Evolutionary conservation across 495 filamentous ascomycete species (phyloP).

Genomic region (Penicillium cosmopolitanum): DNA sequence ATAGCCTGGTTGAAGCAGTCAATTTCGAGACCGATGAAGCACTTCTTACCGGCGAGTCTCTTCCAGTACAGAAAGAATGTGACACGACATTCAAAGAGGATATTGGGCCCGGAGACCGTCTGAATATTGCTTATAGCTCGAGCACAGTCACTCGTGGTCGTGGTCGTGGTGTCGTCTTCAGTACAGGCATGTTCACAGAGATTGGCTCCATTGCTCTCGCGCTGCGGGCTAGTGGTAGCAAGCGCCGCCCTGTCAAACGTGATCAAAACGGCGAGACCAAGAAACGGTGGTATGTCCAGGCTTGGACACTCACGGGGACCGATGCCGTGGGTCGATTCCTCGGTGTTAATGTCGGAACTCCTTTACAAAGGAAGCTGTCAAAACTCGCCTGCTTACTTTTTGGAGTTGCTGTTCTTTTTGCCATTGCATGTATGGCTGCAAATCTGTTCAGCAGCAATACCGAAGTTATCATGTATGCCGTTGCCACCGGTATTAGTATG

Average conservation of each 20-base stretch:
- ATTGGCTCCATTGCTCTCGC: constrained; percentile 73
- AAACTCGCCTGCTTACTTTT: constrained; percentile 75
- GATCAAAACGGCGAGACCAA: constrained; percentile 57
- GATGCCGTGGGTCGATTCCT: constrained; percentile 72
- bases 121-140: constrained; percentile 74
- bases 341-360: constrained; percentile 72
- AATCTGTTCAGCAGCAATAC: constrained; percentile 61
- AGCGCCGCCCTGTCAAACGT: constrained; percentile 58
- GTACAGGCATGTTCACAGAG: constrained; percentile 72
- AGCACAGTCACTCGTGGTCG: constrained; percentile 74
- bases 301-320: constrained; percentile 64
- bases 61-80: constrained; percentile 66
- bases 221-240: constrained; percentile 52
- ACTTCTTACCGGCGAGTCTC: constrained; percentile 72
- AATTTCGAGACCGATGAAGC: constrained; percentile 78
- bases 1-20: constrained; percentile 62
- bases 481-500: constrained; percentile 69
- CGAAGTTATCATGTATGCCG: constrained; percentile 72
- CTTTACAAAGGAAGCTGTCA: constrained; percentile 67
- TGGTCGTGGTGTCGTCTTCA: constrained; percentile 66
- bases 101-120: constrained; percentile 67
- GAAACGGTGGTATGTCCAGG: constrained; percentile 69
- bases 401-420: constrained; percentile 66
- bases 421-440: constrained; percentile 67
- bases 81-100: constrained; percentile 47